Conservation (phyloP, 2,329 filamentous ascomycete species). For the Fusarium foetens region DNA sequence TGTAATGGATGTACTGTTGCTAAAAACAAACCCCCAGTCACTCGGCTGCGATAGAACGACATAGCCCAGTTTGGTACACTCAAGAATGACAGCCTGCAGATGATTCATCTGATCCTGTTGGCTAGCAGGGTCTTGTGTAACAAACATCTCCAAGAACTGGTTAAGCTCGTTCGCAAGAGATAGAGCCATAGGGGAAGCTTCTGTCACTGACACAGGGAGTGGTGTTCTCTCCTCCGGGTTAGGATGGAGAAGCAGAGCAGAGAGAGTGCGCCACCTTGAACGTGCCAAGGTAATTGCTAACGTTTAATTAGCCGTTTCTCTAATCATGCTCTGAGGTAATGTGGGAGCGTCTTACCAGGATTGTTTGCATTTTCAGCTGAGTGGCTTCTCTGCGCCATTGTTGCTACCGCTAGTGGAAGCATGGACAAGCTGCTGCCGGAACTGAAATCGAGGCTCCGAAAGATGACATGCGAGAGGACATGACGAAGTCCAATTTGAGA, state of each 20-base stretch:
- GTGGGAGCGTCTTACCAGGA: conserved; percentile 45
- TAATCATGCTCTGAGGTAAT: not conserved
- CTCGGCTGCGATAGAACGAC: conserved; percentile 55
- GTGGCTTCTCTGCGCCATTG: conserved; percentile 46
- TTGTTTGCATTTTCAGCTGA: conserved; percentile 41
- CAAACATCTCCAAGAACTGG: conserved; percentile 49
- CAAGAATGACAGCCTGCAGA: conserved; percentile 52
- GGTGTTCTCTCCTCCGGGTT: conserved; percentile 50
- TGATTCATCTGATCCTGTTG: conserved; percentile 51
- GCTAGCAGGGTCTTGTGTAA: conserved; percentile 39
- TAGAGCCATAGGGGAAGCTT: conserved; percentile 46
- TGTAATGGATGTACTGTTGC: not conserved
- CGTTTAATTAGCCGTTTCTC: not conserved
- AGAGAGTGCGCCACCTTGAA: conserved; percentile 55
- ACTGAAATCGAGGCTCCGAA: conserved; percentile 49
- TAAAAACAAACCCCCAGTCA: conserved; percentile 51
- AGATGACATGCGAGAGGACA: conserved; percentile 50
- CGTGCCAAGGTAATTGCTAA: conserved; percentile 47
- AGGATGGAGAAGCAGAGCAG: conserved; percentile 55
- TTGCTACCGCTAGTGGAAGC: conserved; percentile 49
- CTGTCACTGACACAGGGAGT: conserved; percentile 45
- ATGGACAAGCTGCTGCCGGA: conserved; percentile 48
- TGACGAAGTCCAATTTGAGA: conserved; percentile 51
- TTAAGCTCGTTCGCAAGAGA: conserved; percentile 49
- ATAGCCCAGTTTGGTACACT: conserved; percentile 55